These are phyloP conservation scores for Pterocarpus macrocarpus DNA, from an alignment of 306 rosid genomes.

Conservation along the genomic window DNA sequence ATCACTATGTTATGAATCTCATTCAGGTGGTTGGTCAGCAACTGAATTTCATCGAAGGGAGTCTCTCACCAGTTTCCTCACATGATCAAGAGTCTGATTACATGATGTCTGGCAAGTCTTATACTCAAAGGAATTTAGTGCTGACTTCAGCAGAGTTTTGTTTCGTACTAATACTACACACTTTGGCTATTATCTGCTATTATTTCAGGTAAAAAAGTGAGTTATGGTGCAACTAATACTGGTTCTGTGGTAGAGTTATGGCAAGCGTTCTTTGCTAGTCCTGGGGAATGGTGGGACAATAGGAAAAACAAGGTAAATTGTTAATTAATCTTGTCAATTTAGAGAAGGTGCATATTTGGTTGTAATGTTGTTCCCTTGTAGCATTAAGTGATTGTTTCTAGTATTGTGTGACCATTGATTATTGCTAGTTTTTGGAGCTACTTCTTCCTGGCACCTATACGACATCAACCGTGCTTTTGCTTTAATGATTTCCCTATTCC, in stretches of 20 bases:
- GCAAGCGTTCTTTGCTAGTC: conserved; percentile 73
- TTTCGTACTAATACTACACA: conserved; percentile 10
- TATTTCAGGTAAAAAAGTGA: conserved; percentile 65
- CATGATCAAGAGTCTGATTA: conserved; percentile 64
- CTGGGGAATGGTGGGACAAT: conserved; percentile 68
- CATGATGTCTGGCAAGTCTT: conserved; percentile 58
- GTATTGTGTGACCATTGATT: background rate
- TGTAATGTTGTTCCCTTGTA: conserved; percentile 25
- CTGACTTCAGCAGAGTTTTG: conserved; percentile 14
- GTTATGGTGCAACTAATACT: conserved; percentile 51
- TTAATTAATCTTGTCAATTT: conserved; percentile 10
- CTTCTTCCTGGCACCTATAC: conserved; percentile 1
- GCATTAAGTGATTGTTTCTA: conserved; percentile 20
- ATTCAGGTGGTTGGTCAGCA: conserved; percentile 83
- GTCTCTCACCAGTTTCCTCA: conserved; percentile 44
- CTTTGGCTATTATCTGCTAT: background rate
- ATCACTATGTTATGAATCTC: conserved; percentile 38
- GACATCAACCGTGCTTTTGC: conserved; percentile 44
- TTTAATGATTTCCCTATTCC: conserved; percentile 19
- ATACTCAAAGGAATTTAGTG: conserved; percentile 15
- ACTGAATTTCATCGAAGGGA: conserved; percentile 83
- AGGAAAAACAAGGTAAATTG: conserved; percentile 53
- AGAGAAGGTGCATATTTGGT: conserved; percentile 5
- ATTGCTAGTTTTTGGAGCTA: conserved; percentile 25
- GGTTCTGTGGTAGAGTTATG: conserved; percentile 77